Evolutionary conservation across 495 filamentous ascomycete genomes (phyloP), one percentile per base, ranked within the genome.

Genomic region (Friedmanniomyces simplex): DNA sequence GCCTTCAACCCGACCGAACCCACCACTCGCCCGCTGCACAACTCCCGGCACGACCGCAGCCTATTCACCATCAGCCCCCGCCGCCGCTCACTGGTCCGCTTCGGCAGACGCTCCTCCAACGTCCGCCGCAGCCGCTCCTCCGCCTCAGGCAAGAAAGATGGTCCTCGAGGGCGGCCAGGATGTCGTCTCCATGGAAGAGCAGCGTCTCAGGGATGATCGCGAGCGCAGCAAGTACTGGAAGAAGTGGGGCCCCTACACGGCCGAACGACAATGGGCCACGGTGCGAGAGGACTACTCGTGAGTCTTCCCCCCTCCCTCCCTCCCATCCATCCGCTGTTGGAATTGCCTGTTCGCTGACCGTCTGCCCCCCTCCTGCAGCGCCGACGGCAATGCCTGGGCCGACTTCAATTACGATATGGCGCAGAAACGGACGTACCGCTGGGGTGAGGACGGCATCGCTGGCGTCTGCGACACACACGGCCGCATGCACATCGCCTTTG

Each of bases 381-480:
- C 78, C 49, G 85, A 95, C 67, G 91, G 91, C 46, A 89, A 97
- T 74, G 91, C 91, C 42, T 97, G 91, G 91, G 91, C 87, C 69
- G 89, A 97, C 75, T 96, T 97, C 69, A 81, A 88, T 10, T 89
- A 96, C 72, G 91, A 95, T 59, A 82, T 93, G 72, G 86, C 91
- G 22, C 82, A 88, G 63, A 91, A 88, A 43, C 79, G 91, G 67
- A 79, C 87, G 47, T 97, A 86, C 69, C 81, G 91, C 57, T 97
- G 91, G 91, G 91, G 91, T 57, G 91, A 97, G 65, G 91, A 97
- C 68, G 91, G 91, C 52, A 97, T 97, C 74, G 91, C 91, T 39
- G 91, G 91, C 62, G 89, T 97, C 34, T 96, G 82, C 24, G 91
- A 97, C 67, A 85, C 87, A 10, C 91, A 97, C 61, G 88, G 88